phyloP scores from a whole-genome alignment of 495 filamentous ascomycete species.

The Elaphomyces granulatus region DNA sequence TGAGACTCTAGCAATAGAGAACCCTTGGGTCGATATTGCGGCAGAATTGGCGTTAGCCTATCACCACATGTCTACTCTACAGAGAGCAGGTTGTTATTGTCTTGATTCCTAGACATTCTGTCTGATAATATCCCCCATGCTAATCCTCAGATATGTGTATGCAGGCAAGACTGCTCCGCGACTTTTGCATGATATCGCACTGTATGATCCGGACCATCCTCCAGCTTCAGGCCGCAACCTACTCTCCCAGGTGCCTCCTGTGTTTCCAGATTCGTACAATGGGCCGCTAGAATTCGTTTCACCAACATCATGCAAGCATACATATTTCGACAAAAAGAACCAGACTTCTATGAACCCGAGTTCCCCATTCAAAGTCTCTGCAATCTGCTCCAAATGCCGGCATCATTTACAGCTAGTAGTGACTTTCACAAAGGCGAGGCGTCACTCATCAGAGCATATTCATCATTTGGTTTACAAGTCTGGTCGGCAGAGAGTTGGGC shows the following conservation, averaged over 20 bases:
- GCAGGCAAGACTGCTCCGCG: conserved; percentile 50
- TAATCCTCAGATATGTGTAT: conserved; percentile 2
- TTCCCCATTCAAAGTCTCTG: conserved; percentile 23
- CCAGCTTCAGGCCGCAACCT: conserved; percentile 35
- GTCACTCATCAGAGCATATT: conserved; percentile 20
- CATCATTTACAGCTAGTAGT: conserved; percentile 39
- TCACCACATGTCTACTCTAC: conserved; percentile 21
- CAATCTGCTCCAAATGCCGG: conserved; percentile 42
- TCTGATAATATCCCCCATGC: conserved; percentile 3
- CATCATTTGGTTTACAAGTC: conserved; percentile 35
- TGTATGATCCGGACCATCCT: conserved; percentile 40
- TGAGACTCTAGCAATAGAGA: not conserved
- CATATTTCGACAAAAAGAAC: conserved; percentile 36
- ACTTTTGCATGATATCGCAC: conserved; percentile 40
- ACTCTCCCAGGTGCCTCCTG: conserved; percentile 37
- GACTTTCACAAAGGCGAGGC: conserved; percentile 18
- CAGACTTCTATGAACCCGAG: conserved; percentile 34
- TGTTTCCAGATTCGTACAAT: conserved; percentile 20
- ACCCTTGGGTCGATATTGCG: conserved; percentile 3
- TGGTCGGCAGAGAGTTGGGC: conserved; percentile 18
- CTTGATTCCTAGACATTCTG: conserved; percentile 1
- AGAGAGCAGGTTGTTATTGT: conserved; percentile 21
- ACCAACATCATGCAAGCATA: conserved; percentile 38
- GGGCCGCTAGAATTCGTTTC: conserved; percentile 21
- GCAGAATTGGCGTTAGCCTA: conserved; percentile 8